phyloP scores from a whole-genome alignment of 78 protist species.

The Protostelium mycophagum region DNA sequence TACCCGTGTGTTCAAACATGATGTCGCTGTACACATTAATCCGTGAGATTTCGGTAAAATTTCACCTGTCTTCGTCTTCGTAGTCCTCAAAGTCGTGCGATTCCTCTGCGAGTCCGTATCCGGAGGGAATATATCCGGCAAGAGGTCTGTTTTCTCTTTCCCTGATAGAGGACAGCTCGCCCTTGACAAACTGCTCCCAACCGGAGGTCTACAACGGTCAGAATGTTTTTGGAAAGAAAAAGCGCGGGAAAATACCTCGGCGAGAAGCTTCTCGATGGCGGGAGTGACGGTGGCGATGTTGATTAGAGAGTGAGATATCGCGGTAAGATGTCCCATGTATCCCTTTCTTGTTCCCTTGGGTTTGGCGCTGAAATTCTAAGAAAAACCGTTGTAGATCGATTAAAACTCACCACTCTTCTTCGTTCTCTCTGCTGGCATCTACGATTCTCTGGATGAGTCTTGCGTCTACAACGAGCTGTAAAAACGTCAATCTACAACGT shows the following conservation, averaged over 20 bases:
- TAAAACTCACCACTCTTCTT: slow-evolving; percentile 26
- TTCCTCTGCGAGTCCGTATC: background rate
- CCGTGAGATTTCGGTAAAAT: background rate
- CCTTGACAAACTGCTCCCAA: background rate
- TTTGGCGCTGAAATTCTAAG: background rate
- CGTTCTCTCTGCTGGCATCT: slow-evolving; percentile 38
- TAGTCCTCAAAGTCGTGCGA: background rate
- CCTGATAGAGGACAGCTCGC: background rate
- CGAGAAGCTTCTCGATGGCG: background rate
- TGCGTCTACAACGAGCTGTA: slow-evolving; percentile 18
- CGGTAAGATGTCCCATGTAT: slow-evolving; percentile 51
- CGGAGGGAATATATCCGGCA: background rate
- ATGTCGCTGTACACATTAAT: background rate
- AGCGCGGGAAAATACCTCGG: too few relatives aligned
- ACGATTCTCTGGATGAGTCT: slow-evolving; percentile 48
- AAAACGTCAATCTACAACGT: background rate
- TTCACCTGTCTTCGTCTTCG: background rate
- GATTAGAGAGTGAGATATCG: slow-evolving; percentile 27
- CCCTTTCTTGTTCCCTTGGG: slow-evolving; percentile 46
- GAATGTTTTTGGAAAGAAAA: too few relatives aligned
- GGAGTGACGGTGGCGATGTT: slow-evolving; percentile 21
- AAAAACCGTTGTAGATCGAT: background rate
- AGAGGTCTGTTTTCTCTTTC: background rate
- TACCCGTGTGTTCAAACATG: background rate
- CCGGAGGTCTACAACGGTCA: background rate